These are phyloP conservation scores for Scortechinia acanthostroma DNA, from an alignment of 2,329 filamentous ascomycete genomes.

Conservation along the genomic window DNA sequence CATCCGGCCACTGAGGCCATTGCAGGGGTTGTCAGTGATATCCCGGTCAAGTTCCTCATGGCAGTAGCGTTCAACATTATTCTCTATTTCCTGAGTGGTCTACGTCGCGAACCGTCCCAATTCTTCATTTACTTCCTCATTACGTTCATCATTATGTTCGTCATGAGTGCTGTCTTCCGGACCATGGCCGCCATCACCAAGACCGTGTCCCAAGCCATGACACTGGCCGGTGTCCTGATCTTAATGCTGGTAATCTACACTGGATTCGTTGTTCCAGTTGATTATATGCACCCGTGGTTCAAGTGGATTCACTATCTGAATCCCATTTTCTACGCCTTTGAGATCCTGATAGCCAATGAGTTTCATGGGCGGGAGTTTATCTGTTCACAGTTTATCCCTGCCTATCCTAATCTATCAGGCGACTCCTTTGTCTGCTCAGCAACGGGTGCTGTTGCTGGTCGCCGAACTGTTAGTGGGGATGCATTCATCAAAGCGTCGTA, in stretches of 20 bases:
- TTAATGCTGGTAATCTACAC: constrained; percentile 58
- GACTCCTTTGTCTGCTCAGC: constrained; percentile 26
- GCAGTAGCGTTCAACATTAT: constrained; percentile 63
- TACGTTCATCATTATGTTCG: constrained; percentile 47
- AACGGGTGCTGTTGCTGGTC: constrained; percentile 30
- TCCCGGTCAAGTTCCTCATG: constrained; percentile 59
- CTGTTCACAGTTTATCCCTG: constrained; percentile 25
- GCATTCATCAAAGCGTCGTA: constrained; percentile 31
- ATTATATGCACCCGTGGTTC: constrained; percentile 50
- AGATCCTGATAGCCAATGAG: constrained; percentile 47
- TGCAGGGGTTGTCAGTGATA: constrained; percentile 50
- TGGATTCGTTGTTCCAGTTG: constrained; percentile 54
- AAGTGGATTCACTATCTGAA: constrained; percentile 63
- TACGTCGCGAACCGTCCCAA: constrained; percentile 46
- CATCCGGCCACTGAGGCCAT: constrained; percentile 57
- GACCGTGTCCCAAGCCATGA: constrained; percentile 56
- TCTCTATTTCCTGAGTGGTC: constrained; percentile 67
- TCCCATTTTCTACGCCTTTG: constrained; percentile 58
- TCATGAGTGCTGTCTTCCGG: constrained; percentile 50
- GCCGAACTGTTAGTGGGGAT: constrained; percentile 34
- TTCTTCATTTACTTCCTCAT: constrained; percentile 63
- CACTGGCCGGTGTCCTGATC: constrained; percentile 40
- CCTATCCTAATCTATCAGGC: constrained; percentile 19
- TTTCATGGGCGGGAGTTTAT: constrained; percentile 33
- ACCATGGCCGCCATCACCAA: constrained; percentile 49